These are phyloP conservation scores for Lepidopterella palustris DNA, from an alignment of 495 filamentous ascomycete genomes.

Conservation along the genomic window DNA sequence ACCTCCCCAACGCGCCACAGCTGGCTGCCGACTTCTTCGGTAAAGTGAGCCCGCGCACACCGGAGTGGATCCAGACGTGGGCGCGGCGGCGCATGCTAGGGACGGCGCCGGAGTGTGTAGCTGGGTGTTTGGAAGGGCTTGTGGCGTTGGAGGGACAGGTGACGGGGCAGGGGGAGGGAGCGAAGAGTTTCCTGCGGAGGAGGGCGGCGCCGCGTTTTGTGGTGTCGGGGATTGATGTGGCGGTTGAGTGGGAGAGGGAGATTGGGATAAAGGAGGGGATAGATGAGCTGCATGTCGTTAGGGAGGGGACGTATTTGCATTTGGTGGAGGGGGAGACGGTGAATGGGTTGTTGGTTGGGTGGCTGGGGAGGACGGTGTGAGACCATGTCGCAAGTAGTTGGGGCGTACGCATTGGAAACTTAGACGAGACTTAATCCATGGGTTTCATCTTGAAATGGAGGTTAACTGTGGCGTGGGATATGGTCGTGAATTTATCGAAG, in stretches of 20 bases:
- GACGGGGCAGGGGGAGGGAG: slow-evolving; percentile 10
- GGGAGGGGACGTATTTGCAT: slow-evolving; percentile 13
- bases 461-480: too few relatives aligned
- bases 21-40: slow-evolving; percentile 2
- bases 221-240: neutral
- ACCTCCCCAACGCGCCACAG: neutral
- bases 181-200: slow-evolving; percentile 10
- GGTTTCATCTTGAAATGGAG: too few relatives aligned
- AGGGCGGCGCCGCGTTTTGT: slow-evolving; percentile 14
- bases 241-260: slow-evolving; percentile 9
- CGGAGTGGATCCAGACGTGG: slow-evolving; percentile 19
- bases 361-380: slow-evolving; percentile 13
- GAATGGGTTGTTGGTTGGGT: slow-evolving; percentile 6
- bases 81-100: slow-evolving; percentile 10
- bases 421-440: too few relatives aligned
- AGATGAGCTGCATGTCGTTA: slow-evolving; percentile 6
- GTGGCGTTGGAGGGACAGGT: slow-evolving; percentile 7
- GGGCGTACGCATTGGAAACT: too few relatives aligned
- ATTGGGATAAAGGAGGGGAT: slow-evolving; percentile 8
- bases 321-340: slow-evolving; percentile 19
- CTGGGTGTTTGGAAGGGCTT: slow-evolving; percentile 10
- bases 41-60: slow-evolving; percentile 6
- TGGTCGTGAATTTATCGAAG: too few relatives aligned
- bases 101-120: neutral
- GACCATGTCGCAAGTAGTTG: too few relatives aligned